A percentile compares a stretch with the other conserved stretches of the same genome.
These are phyloP conservation scores for Closterium sp. DNA, from an alignment of 139 green algal species.

Conservation along the genomic window DNA sequence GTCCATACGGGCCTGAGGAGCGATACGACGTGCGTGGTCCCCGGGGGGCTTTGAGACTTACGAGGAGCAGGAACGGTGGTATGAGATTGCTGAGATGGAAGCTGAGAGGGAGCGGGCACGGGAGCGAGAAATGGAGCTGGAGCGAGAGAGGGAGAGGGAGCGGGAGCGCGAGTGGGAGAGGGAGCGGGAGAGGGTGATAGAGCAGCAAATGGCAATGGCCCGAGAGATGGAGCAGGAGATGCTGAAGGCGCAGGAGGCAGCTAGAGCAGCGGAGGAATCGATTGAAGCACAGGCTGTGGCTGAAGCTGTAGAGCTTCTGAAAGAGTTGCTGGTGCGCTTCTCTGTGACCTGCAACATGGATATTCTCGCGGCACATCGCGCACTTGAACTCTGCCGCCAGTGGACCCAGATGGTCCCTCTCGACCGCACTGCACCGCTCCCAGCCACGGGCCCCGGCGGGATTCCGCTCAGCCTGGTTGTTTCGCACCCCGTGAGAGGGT, in stretches of 20 bases:
- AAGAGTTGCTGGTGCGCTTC: slow-evolving; percentile 21
- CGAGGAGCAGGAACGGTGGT: not conserved
- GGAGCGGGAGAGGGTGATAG: not conserved
- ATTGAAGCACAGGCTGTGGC: not conserved
- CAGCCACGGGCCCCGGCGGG: not conserved
- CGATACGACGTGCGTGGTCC: not conserved
- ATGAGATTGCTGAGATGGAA: not conserved
- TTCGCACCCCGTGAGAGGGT: not conserved
- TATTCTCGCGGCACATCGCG: slow-evolving; percentile 30
- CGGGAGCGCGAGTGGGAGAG: not conserved
- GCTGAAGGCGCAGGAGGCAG: not conserved
- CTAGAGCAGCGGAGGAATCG: not conserved
- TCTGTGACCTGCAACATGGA: slow-evolving; percentile 25
- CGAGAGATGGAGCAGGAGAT: not conserved
- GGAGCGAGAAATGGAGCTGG: not conserved
- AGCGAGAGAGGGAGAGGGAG: not conserved
- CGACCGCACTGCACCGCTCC: not conserved
- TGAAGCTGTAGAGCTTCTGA: not conserved
- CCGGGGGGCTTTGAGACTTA: not conserved
- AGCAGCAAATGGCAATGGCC: not conserved
- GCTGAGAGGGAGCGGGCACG: not conserved
- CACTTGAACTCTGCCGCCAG: slow-evolving; percentile 29
- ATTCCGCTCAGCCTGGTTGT: not conserved
- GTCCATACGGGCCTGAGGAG: not conserved
- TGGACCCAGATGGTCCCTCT: slow-evolving; percentile 11